Evolutionary conservation across 2,329 filamentous ascomycete genomes (phyloP).

Genomic region (Cadophora sp.): DNA sequence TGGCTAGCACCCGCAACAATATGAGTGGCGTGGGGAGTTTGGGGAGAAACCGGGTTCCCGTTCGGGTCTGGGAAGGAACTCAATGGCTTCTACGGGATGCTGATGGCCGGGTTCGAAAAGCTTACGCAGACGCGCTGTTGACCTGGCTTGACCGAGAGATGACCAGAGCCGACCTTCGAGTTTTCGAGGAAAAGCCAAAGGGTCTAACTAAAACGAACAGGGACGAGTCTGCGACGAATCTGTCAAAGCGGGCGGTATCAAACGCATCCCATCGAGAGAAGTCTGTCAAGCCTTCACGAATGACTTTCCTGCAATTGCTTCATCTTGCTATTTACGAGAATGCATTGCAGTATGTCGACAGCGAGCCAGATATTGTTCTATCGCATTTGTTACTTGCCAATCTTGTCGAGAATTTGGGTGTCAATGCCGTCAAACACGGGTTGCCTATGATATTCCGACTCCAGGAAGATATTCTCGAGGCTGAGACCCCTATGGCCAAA

Average conservation of each 20-base stretch:
- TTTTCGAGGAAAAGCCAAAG: slow-evolving; percentile 61
- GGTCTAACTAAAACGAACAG: slow-evolving; percentile 47
- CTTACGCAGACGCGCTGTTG: slow-evolving; percentile 82
- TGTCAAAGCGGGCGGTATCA: slow-evolving; percentile 67
- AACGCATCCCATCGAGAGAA: slow-evolving; percentile 61
- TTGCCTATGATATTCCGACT: slow-evolving; percentile 89
- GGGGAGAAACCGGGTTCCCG: slow-evolving; percentile 75
- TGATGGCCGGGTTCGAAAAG: slow-evolving; percentile 78
- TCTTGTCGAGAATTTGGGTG: slow-evolving; percentile 77
- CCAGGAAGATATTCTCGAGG: slow-evolving; percentile 79
- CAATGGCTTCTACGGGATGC: slow-evolving; percentile 89
- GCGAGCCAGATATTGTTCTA: slow-evolving; percentile 76
- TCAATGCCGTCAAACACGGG: slow-evolving; percentile 80
- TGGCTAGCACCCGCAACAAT: slow-evolving; percentile 75
- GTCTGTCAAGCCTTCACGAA: slow-evolving; percentile 31
- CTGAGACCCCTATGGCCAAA: slow-evolving; percentile 72
- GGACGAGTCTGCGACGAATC: slow-evolving; percentile 41
- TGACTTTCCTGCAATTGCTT: slow-evolving; percentile 76
- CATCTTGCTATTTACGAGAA: slow-evolving; percentile 92
- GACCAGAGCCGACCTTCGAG: slow-evolving; percentile 67
- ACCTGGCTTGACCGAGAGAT: slow-evolving; percentile 89
- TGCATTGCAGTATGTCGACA: slow-evolving; percentile 74
- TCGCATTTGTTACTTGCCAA: slow-evolving; percentile 79
- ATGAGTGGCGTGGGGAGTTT: slow-evolving; percentile 67
- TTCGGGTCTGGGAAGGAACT: slow-evolving; percentile 94